These are phyloP conservation scores for Mycena vitilis DNA, from an alignment of 768 basidiomycete species.

Conservation along the genomic window DNA sequence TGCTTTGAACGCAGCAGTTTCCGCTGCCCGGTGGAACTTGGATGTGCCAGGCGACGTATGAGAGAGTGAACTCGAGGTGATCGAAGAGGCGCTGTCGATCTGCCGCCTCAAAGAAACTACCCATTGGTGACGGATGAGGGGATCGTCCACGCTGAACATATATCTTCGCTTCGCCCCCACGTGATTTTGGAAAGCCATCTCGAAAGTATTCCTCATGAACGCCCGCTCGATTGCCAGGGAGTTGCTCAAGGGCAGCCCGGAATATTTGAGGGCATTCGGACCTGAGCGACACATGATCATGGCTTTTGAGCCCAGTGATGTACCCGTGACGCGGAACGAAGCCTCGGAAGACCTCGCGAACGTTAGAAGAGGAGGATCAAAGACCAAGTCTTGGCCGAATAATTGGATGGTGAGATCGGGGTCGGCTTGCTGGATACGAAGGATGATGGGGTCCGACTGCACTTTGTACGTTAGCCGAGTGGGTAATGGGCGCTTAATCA, in stretches of 20 bases:
- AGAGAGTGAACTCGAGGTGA: slow-evolving; percentile 45
- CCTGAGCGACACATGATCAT: slow-evolving; percentile 89
- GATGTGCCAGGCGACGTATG: slow-evolving; percentile 52
- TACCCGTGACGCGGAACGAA: slow-evolving; percentile 93
- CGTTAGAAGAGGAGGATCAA: slow-evolving; percentile 86
- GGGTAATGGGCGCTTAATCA: slow-evolving; percentile 81
- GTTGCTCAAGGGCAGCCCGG: slow-evolving; percentile 83
- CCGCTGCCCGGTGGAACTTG: slow-evolving; percentile 73
- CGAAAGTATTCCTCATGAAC: slow-evolving; percentile 98
- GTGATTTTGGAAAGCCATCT: slow-evolving; percentile 84
- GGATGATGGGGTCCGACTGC: slow-evolving; percentile 88
- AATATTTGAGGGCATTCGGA: slow-evolving; percentile 83
- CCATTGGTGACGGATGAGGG: slow-evolving; percentile 82
- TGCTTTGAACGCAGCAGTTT: slow-evolving; percentile 82
- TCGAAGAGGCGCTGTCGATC: slow-evolving; percentile 61
- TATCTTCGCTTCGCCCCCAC: slow-evolving; percentile 81
- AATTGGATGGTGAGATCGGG: slow-evolving; percentile 85
- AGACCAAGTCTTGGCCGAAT: slow-evolving; percentile 87
- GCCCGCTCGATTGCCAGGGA: slow-evolving; percentile 86
- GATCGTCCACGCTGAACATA: slow-evolving; percentile 93
- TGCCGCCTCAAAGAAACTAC: slow-evolving; percentile 73
- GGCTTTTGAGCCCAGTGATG: slow-evolving; percentile 82
- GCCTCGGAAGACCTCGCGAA: slow-evolving; percentile 84
- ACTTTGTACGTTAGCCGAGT: slow-evolving; percentile 85
- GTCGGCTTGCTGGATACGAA: slow-evolving; percentile 89